Conservation (phyloP, 164 flowering plant species). For the Berberis thunbergii region DNA sequence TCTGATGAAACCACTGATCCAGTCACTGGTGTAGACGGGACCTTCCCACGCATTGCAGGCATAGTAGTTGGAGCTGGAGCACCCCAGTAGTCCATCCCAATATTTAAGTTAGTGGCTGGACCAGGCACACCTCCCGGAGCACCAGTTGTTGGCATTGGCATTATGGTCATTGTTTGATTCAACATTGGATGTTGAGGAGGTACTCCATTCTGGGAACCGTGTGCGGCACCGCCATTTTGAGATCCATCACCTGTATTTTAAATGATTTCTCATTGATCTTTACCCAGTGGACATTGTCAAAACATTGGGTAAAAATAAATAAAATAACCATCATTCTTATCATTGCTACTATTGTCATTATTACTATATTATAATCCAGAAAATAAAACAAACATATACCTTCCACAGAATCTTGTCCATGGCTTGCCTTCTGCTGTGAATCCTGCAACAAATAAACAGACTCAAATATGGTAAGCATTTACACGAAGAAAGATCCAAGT, state of each 20-base stretch:
- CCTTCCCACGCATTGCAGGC: conserved; percentile 63
- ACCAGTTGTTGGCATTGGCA: conserved; percentile 48
- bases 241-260: conserved; percentile 48
- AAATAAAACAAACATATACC: conserved; percentile 23
- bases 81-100: conserved; percentile 98
- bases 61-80: conserved; percentile 42
- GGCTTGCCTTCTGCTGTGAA: conserved; percentile 54
- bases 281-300: background rate
- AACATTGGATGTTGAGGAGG: conserved; percentile 35
- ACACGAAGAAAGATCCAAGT: background rate
- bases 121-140: conserved; percentile 58
- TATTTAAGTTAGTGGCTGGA: conserved; percentile 86
- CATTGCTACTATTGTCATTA: background rate
- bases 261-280: conserved; percentile 1
- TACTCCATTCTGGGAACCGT: conserved; percentile 36
- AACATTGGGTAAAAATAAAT: background rate
- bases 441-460: conserved; percentile 35
- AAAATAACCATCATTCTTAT: background rate
- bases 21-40: conserved; percentile 46
- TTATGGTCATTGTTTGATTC: conserved; percentile 43
- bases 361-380: background rate
- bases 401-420: conserved; percentile 53
- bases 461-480: background rate
- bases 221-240: conserved; percentile 48
- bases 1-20: conserved; percentile 59